Conservation (phyloP, 2,329 filamentous ascomycete species). For the Lasiodiplodia theobromae region DNA sequence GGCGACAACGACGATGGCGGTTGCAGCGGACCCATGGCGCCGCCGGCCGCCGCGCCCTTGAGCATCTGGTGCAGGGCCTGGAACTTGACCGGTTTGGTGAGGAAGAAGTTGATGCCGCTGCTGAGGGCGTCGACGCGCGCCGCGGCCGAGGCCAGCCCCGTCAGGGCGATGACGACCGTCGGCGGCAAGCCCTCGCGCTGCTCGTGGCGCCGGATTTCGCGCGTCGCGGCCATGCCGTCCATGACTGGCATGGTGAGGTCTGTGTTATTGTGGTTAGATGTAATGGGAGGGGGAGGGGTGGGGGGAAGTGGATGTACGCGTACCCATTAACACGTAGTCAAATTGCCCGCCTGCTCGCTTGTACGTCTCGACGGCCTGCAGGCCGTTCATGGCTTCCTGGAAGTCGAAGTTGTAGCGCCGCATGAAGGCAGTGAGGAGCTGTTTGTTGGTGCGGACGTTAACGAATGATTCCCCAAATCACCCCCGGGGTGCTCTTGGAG, state of each 20-base stretch:
- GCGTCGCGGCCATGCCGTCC: conserved; percentile 46
- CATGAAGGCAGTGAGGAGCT: conserved; percentile 44
- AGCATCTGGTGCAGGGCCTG: conserved; percentile 34
- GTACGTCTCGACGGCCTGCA: conserved; percentile 41
- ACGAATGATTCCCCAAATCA: not conserved
- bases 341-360: conserved; percentile 33
- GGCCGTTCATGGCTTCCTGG: conserved; percentile 42
- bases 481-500: not conserved
- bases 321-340: conserved; percentile 44
- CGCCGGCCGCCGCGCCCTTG: not conserved
- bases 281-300: not conserved
- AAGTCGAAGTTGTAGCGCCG: conserved; percentile 38
- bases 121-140: conserved; percentile 40
- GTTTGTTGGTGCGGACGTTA: not conserved
- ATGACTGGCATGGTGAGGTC: conserved; percentile 49
- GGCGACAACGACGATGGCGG: not conserved
- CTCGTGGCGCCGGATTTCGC: conserved; percentile 43
- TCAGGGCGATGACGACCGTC: conserved; percentile 39
- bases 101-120: conserved; percentile 42
- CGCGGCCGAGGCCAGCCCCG: conserved; percentile 39
- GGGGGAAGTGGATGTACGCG: not conserved
- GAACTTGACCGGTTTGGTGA: conserved; percentile 44
- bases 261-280: conserved; percentile 5
- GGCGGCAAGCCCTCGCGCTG: conserved; percentile 33
- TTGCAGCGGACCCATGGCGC: not conserved